These are phyloP conservation scores for Annulohypoxylon truncatum DNA, from an alignment of 2,329 filamentous ascomycete genomes.

Conservation along the genomic window DNA sequence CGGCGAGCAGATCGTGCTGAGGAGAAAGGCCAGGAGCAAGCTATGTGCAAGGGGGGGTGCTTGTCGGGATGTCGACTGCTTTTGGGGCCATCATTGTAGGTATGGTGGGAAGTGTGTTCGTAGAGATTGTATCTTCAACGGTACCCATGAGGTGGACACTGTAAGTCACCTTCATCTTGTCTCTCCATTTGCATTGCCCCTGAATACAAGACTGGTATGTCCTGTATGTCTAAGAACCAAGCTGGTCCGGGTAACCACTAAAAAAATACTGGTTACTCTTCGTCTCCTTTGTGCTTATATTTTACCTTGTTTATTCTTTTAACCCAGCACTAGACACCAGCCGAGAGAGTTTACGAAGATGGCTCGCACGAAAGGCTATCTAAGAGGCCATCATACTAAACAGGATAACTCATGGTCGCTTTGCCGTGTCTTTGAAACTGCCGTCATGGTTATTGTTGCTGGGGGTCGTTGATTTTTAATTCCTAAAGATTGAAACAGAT, in stretches of 20 bases:
- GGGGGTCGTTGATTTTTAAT: not conserved
- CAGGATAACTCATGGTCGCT: not conserved
- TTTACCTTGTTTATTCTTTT: not conserved
- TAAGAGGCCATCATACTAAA: slow-evolving; percentile 1
- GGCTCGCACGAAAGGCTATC: slow-evolving; percentile 21
- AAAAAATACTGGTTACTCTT: not conserved
- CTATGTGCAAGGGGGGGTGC: not conserved
- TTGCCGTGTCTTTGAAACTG: not conserved
- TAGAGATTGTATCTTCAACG: slow-evolving; percentile 8
- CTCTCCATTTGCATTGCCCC: not conserved
- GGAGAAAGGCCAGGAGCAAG: slow-evolving; percentile 10
- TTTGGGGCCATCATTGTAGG: slow-evolving; percentile 35
- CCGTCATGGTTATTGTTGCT: not conserved
- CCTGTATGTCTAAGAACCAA: not conserved
- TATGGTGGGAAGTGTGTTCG: slow-evolving; percentile 13
- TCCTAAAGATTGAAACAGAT: not conserved
- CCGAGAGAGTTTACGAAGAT: slow-evolving; percentile 28
- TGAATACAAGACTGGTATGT: not conserved
- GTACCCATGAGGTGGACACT: slow-evolving; percentile 18
- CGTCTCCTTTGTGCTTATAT: not conserved
- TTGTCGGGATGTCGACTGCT: slow-evolving; percentile 18
- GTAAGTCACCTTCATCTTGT: slow-evolving; percentile 17
- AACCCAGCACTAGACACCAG: slow-evolving; percentile 23
- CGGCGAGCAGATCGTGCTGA: slow-evolving; percentile 20
- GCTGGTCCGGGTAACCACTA: not conserved